Evolutionary conservation across 306 rosid genomes (phyloP).

Genomic region (Cicer chorassanicum): DNA sequence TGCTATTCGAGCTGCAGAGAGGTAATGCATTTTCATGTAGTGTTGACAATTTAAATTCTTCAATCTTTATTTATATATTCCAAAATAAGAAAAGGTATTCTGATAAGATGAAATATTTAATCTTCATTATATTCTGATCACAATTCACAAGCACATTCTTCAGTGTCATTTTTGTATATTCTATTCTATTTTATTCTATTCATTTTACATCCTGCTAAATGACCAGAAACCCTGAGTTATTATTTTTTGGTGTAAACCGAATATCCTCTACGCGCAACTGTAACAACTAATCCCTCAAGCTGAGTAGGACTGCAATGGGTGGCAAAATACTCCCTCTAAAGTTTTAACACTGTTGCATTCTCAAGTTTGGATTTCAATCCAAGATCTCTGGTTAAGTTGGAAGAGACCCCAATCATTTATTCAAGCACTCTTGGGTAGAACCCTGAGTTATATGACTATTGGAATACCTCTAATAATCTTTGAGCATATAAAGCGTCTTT

Average conservation of each 20-base stretch:
- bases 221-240: slow-evolving; percentile 8
- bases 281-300: too few species aligned
- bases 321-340: too few species aligned
- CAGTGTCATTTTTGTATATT: slow-evolving; percentile 5
- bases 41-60: slow-evolving; percentile 14
- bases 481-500: not conserved
- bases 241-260: too few species aligned
- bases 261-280: too few species aligned
- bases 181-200: not conserved
- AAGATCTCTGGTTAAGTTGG: too few species aligned
- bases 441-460: not conserved
- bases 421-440: too few species aligned
- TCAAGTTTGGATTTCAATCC: too few species aligned
- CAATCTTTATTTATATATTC: slow-evolving; percentile 25
- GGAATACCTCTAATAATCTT: slow-evolving; percentile 4
- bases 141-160: slow-evolving; percentile 15
- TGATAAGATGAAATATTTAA: slow-evolving; percentile 12
- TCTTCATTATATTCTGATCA: slow-evolving; percentile 23
- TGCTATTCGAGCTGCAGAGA: slow-evolving; percentile 81
- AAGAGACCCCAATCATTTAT: too few species aligned
- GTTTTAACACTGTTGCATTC: too few species aligned
- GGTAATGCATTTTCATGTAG: slow-evolving; percentile 48
- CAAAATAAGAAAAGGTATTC: slow-evolving; percentile 1
- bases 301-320: too few species aligned
- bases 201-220: slow-evolving; percentile 30